Evolutionary conservation across 306 rosid species (phyloP).

Genomic region (Spatholobus suberectus): DNA sequence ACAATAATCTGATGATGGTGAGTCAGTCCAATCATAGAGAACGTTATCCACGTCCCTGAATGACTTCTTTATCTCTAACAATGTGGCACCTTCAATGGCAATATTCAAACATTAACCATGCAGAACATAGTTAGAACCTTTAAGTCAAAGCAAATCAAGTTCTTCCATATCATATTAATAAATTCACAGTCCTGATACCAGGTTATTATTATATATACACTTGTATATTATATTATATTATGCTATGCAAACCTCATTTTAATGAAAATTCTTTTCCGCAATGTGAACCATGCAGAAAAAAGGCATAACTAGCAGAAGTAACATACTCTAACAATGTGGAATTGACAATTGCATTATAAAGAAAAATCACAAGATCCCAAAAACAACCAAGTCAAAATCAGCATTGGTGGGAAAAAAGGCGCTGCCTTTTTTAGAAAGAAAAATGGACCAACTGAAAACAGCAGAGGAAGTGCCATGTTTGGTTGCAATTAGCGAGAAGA

Average conservation of each 20-base stretch:
- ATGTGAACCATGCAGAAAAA: neutral
- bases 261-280: neutral
- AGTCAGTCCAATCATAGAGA: constrained; percentile 88
- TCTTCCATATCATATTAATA: neutral
- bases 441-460: constrained; percentile 22
- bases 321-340: neutral
- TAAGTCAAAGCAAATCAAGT: neutral
- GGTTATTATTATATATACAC: neutral
- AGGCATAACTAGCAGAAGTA: neutral
- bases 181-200: neutral
- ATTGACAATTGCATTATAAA: neutral
- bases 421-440: neutral
- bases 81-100: constrained; percentile 64
- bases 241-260: neutral
- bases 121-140: constrained; percentile 3
- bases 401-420: constrained; percentile 28
- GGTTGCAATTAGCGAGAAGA: constrained; percentile 43
- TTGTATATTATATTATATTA: neutral
- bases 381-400: constrained; percentile 25
- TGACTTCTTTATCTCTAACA: constrained; percentile 90
- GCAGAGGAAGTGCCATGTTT: constrained; percentile 35
- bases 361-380: constrained; percentile 15
- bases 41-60: constrained; percentile 90
- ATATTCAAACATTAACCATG: constrained; percentile 13
- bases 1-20: constrained; percentile 88